Evolutionary conservation across 805 yeast genomes (phyloP), one percentile per base, ranked within the genome.

Genomic region (Myxozyma sirexii): DNA sequence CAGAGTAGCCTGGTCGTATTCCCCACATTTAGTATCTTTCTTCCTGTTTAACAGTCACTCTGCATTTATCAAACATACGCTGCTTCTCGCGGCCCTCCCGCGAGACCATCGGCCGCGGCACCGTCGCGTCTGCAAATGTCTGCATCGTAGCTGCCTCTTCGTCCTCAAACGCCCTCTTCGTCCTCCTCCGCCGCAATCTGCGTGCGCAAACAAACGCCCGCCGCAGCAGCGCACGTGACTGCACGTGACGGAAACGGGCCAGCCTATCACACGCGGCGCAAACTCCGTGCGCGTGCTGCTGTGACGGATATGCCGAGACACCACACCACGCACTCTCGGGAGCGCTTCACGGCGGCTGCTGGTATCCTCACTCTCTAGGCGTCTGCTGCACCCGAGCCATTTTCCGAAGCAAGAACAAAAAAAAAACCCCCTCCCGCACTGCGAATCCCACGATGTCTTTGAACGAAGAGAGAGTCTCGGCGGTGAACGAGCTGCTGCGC

Each of bases 1-100:
- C 64, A 64, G 85, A 76, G 76, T 87, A 82, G n/a, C 64, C 66
- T 62, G 39, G 10, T 29, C 10, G 3, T 7, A 33, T 23, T n/a
- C 13, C 17, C 38, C 19, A 46, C 29, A 8, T 13, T 29, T 29
- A 29, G 33, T 10, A 29, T n/a, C n/a, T n/a, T n/a, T n/a, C n/a
- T n/a, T n/a, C n/a, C n/a, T n/a, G n/a, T n/a, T n/a, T n/a, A n/a
- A n/a, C n/a, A n/a, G n/a, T n/a, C n/a, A n/a, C n/a, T n/a, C n/a
- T n/a, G n/a, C n/a, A n/a, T n/a, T n/a, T n/a, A n/a, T n/a, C n/a
- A n/a, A 29, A 46, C 63, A 27, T 47, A 62, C 72, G 64, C 60
- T 75, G 79, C 60, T 71, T 70, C 46, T 67, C 75, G 29, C 76
- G 74, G 38, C 77, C 77, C 37, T 62, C 70, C 45, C 77, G 71